Conservation (phyloP, 1,284 basidiomycete species). For the Moesziomyces parantarcticus region DNA sequence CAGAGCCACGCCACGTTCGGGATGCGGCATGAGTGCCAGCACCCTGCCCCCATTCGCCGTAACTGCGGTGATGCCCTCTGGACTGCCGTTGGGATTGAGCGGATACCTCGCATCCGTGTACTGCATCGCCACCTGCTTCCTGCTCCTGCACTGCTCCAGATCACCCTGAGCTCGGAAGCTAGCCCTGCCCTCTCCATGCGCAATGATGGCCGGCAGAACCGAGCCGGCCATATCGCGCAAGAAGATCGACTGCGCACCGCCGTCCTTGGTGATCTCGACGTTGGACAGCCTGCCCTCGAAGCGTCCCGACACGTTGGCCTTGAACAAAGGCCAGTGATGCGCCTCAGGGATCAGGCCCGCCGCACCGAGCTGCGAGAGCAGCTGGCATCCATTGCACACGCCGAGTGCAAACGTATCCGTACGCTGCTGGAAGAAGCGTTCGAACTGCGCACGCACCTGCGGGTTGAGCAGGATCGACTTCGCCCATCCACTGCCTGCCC, state of each 20-base stretch:
- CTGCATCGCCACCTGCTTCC: conserved; percentile 53
- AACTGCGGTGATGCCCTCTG: conserved; percentile 86
- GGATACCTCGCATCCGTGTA: conserved; percentile 64
- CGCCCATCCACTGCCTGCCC: conserved; percentile 98
- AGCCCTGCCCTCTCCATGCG: conserved; percentile 93
- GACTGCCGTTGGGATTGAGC: conserved; percentile 90
- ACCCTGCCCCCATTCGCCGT: conserved; percentile 87
- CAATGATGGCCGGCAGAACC: conserved; percentile 88
- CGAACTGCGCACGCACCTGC: conserved; percentile 79
- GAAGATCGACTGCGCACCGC: conserved; percentile 77
- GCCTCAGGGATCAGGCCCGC: conserved; percentile 83
- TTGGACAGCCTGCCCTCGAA: conserved; percentile 89
- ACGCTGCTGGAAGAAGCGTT: conserved; percentile 79
- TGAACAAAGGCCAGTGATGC: conserved; percentile 87
- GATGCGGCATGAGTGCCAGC: conserved; percentile 90
- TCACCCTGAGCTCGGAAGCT: conserved; percentile 72
- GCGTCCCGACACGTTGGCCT: conserved; percentile 85
- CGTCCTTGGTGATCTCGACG: conserved; percentile 77
- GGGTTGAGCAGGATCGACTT: conserved; percentile 87
- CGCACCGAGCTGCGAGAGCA: conserved; percentile 83
- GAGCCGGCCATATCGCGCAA: conserved; percentile 87
- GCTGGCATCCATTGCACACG: conserved; percentile 98
- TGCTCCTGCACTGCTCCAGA: conserved; percentile 27
- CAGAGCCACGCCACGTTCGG: conserved; percentile 66
- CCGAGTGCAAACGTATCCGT: conserved; percentile 87